Evolutionary conservation across 345 rosid species (phyloP).

Genomic region (Trapa bicornis): DNA sequence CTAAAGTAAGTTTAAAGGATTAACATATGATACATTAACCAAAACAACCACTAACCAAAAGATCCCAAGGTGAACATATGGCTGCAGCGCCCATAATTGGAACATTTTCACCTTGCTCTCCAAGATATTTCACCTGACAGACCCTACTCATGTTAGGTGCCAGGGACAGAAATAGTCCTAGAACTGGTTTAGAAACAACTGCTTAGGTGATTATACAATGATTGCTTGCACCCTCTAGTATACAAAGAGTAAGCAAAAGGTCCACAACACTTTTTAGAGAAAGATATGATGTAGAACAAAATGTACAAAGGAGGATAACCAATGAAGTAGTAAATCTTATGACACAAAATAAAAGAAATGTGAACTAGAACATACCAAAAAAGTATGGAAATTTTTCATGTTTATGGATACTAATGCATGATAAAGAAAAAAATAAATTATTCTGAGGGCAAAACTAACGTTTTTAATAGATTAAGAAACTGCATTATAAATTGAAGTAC

Average conservation of each 20-base stretch:
- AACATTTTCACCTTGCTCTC: constrained; percentile 64
- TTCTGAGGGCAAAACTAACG: neutral
- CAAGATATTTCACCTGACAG: constrained; percentile 85
- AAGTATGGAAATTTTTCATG: neutral
- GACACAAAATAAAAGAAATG: neutral
- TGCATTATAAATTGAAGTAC: constrained; percentile 18
- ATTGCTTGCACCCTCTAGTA: no score
- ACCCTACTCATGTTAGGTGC: neutral
- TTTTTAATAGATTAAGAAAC: neutral
- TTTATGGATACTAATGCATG: neutral
- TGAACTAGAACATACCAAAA: neutral
- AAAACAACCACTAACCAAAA: constrained; percentile 46
- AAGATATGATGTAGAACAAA: neutral
- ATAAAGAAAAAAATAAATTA: neutral
- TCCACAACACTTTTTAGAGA: neutral
- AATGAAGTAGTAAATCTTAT: neutral
- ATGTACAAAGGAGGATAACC: neutral
- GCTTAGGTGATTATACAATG: no score
- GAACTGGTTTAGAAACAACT: neutral
- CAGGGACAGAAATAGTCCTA: neutral
- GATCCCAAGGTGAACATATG: constrained; percentile 89
- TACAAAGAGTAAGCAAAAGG: neutral
- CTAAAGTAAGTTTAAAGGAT: neutral
- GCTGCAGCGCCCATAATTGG: constrained; percentile 72
- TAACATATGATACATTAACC: neutral